Conservation (phyloP, 176 grass and related monocot genomes). For the Oryza rufipogon region DNA sequence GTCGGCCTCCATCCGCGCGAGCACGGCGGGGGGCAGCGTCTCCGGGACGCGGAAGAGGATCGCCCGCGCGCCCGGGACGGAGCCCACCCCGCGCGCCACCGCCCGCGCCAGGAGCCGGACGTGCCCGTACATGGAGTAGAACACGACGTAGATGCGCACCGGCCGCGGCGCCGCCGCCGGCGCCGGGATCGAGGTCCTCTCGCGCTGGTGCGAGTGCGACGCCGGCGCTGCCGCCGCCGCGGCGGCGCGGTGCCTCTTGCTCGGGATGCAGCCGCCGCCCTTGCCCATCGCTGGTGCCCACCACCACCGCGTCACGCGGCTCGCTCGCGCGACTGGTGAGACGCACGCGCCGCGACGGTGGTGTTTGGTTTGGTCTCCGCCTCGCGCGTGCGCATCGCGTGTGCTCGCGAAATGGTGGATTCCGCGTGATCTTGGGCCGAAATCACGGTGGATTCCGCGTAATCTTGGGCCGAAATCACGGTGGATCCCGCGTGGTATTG, state of each 20-base stretch:
- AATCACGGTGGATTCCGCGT: not conserved
- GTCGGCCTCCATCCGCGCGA: constrained; percentile 46
- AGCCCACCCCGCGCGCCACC: constrained; percentile 47
- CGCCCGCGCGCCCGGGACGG: constrained; percentile 33
- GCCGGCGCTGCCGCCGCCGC: not conserved
- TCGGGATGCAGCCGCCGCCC: constrained; percentile 61
- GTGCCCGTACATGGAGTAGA: constrained; percentile 63
- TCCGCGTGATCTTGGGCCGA: not conserved
- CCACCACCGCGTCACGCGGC: no score
- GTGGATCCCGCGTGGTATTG: not conserved
- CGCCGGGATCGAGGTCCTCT: not conserved
- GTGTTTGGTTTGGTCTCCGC: not conserved
- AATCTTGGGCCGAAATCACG: not conserved
- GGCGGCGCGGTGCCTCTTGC: constrained; percentile 46
- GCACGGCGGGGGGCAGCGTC: constrained; percentile 43
- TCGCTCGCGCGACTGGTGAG: no score
- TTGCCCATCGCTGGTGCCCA: constrained; percentile 46
- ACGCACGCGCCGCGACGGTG: no score
- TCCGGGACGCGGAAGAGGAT: constrained; percentile 55
- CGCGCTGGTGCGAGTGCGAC: not conserved
- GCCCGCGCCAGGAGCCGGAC: constrained; percentile 44
- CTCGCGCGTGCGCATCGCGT: no score
- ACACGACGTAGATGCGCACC: constrained; percentile 49
- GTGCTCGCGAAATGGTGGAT: not conserved
- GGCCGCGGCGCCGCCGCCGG: not conserved